Evolutionary conservation across 768 basidiomycete genomes (phyloP), one percentile per base, ranked within the genome.

Genomic region (Amyloporia xantha): DNA sequence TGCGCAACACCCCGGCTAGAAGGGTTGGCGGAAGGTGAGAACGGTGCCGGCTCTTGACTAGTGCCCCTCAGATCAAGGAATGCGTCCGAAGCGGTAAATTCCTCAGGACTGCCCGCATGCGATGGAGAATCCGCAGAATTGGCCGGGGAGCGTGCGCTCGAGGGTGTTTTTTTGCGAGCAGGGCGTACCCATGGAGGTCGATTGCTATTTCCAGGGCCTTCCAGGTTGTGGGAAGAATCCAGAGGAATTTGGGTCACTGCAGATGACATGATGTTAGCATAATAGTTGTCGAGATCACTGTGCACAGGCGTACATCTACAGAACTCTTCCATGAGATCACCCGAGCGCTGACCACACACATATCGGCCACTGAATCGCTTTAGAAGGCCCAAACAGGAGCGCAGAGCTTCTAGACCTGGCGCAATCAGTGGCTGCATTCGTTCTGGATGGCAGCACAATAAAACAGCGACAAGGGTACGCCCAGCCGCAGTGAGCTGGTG

Each of bases 401-500:
- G 78, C 42, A 95, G 71, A 1, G 87, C 89, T 35, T 95, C 90
- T 45, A 94, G 76, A 11, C 88, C 82, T 30, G 89, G 80, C 15
- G 89, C 78, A 45, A 92, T 88, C 55, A 94, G 63, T 35, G 81
- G 78, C 52, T 88, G 81, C 45, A 92, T 64, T 10, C 73, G 72
- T 44, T 89, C 86, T n/a, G 79, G 79, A 60, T 91, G 88, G 69
- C 91, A 92, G 62, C 90, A 90, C 44, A 95, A 73, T 21, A 95
- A 73, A 52, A 94, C 79, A 12, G 91, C 90, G 47, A 95, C 80
- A 15, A 96, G 74, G 2, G 93, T 93, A 43, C 93, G 79, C 6
- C 93, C 93, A 20, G 92, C 92, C 61, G 94, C 91, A 3, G 92
- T 94, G 51, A 95, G 71, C 64, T 96, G 93, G 62, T 96, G 92